Base-by-base conservation (phyloP, 2,329 filamentous ascomycete genomes). In the Claviceps sp. region DNA sequence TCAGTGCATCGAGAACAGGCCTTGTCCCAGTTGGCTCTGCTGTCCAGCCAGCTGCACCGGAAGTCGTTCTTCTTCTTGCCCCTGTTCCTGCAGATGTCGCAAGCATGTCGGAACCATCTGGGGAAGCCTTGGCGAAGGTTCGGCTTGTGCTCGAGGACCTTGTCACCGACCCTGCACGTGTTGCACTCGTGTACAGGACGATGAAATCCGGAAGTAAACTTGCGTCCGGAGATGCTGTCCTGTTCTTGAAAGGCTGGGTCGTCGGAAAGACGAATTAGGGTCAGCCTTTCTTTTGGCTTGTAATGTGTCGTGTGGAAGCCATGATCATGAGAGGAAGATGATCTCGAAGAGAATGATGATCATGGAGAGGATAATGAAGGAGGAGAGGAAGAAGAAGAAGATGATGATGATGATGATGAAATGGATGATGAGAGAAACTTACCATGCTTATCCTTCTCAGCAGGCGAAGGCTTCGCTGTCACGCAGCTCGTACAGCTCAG, bases 41-140 rank as follows among this genome's bases (percentile, higher is more conserved):
- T 55, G 8, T 10, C 7, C 10, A 62, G 52, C 60, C 60, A 63
- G 48, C 52, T 57, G 56, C 62, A 64, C 8, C 45, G 51, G 5
- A 6, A 7, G 1, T 45, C 39, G 10, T 13, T 45, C 11, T 44
- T 55, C n/a, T 48, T 56, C 39, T 47, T 34, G 16, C 41, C 50
- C n/a, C 51, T 50, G 26, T 55, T 56, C 1, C 46, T 48, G 50
- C 62, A 64, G 10, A 54, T 51, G 4, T 61, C 60, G 46, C 62
- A 64, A 4, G 54, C 52, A 40, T 54, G 58, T 1, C 61, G 60
- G 37, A 59, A 59, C 61, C 61, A 64, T 11, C 47, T 48, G 17
- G 17, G 6, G 34, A 48, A 42, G 7, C 56, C 57, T 47, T 56
- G 54, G 4, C 56, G 55, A 1, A 54, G 39, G 2, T 55, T 60